A percentile compares a stretch with the other conserved stretches of the same genome.
Evolutionary conservation across 2,329 filamentous ascomycete genomes (phyloP).

Genomic region (Paracorniculantispora psalliotae): DNA sequence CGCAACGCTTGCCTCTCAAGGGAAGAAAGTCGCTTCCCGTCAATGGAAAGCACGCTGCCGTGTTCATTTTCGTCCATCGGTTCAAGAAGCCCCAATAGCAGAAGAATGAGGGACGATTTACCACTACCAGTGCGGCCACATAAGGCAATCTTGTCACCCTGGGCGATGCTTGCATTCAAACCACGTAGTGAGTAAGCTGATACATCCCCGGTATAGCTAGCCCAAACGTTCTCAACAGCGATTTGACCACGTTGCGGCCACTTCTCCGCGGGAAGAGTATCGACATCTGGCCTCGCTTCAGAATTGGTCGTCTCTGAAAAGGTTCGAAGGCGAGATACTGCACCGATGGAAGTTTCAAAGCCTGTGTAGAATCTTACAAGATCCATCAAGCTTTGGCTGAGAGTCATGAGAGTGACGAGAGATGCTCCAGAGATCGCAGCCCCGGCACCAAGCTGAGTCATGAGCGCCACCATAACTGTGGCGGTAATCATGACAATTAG

Average conservation of each 20-base stretch:
- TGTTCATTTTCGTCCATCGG: slow-evolving; percentile 17
- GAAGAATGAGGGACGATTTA: slow-evolving; percentile 31
- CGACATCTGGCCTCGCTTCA: slow-evolving; percentile 14
- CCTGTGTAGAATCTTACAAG: slow-evolving; percentile 22
- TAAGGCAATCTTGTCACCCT: slow-evolving; percentile 18
- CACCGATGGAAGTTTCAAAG: slow-evolving; percentile 21
- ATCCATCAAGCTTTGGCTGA: slow-evolving; percentile 25
- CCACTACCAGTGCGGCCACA: slow-evolving; percentile 27
- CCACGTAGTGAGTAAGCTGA: neutral
- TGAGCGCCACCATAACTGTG: slow-evolving; percentile 39
- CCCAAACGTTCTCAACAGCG: slow-evolving; percentile 17
- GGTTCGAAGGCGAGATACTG: slow-evolving; percentile 17
- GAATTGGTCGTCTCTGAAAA: slow-evolving; percentile 15
- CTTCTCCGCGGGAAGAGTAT: slow-evolving; percentile 2
- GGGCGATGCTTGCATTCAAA: neutral
- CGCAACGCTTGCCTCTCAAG: slow-evolving; percentile 36
- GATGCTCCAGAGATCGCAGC: slow-evolving; percentile 32
- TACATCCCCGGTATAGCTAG: neutral
- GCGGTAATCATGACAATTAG: slow-evolving; percentile 44
- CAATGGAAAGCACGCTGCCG: slow-evolving; percentile 25
- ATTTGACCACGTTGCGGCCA: slow-evolving; percentile 20
- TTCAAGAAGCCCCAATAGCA: slow-evolving; percentile 31
- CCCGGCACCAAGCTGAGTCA: slow-evolving; percentile 34
- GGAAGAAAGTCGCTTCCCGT: slow-evolving; percentile 29
- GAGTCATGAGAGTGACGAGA: slow-evolving; percentile 31